Evolutionary conservation across 1,284 basidiomycete genomes (phyloP), one percentile per base, ranked within the genome.

Genomic region (Austroboletus niveus): DNA sequence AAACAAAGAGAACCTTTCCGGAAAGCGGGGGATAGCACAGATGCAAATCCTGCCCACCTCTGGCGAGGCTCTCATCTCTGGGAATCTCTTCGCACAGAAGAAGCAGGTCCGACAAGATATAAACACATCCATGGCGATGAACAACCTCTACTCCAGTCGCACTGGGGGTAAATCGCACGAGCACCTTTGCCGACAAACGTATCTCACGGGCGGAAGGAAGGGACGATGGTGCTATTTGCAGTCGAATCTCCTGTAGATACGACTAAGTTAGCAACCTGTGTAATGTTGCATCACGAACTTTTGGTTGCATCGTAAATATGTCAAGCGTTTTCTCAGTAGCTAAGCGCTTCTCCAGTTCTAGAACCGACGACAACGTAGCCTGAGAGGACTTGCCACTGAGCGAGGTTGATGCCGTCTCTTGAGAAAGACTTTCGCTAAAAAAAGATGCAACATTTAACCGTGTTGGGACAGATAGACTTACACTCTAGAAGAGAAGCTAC

Each of bases 301-400:
- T 95, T 5, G 91, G 89, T 61, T 84, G 82, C 94, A 99, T 96
- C 1, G 92, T 92, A 69, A 99, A 99, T 43, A 99, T 87, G 69
- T 99, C 96, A 32, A 98, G 73, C 5, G 92, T 92, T 30, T 81
- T 77, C 42, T 88, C 81, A 0, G 92, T 87, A 48, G 87, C 82
- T 41, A 99, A 78, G 30, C 90, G 80, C 32, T 80, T 75, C 68
- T 99, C 96, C 22, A 99, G 79, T 60, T 94, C 89, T 22, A 79
- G 70, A 35, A 92, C 71, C 4, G 89, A 78, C 64, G 81, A 79
- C 7, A 75, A 71, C 56, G 81, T 66, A 1, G 77, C 76, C 24
- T 75, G 69, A 12, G 74, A 75, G 11, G 84, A 81, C 15, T 68
- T 71, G 34, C 75, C 73, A 52, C 78, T 80, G 32, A 77, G 67